Conservation (phyloP, 2,329 filamentous ascomycete species). For the Ophiostoma pallidulum region DNA sequence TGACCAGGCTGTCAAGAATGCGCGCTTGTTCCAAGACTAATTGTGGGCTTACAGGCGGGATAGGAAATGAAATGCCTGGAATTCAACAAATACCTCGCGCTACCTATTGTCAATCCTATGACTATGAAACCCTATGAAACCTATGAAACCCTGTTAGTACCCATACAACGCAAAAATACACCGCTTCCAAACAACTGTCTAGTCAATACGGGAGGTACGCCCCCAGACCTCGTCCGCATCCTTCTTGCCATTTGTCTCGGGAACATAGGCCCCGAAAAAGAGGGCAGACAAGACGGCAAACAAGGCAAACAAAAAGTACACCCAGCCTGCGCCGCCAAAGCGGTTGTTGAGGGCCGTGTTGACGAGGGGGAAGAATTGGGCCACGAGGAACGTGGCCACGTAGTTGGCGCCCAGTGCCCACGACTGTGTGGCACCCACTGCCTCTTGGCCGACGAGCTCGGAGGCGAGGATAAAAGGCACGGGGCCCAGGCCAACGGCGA, state of each 20-base stretch:
- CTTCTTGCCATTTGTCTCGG: slow-evolving; percentile 80
- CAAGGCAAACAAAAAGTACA: slow-evolving; percentile 84
- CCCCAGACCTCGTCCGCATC: slow-evolving; percentile 90
- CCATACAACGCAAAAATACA: background rate
- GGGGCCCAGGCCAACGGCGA: slow-evolving; percentile 82
- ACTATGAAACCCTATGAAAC: background rate
- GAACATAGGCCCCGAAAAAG: slow-evolving; percentile 67
- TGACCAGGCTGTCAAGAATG: slow-evolving; percentile 42
- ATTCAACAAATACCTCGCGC: background rate
- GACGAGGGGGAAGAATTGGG: slow-evolving; percentile 87
- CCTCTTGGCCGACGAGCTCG: slow-evolving; percentile 82
- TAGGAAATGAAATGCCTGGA: background rate
- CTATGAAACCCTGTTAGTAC: no score
- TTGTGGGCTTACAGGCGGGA: background rate
- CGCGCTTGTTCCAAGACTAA: slow-evolving; percentile 27
- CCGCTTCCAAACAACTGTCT: slow-evolving; percentile 12
- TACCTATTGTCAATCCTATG: no score
- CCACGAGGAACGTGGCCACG: slow-evolving; percentile 81
- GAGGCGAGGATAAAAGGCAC: slow-evolving; percentile 91
- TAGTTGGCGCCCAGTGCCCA: slow-evolving; percentile 85
- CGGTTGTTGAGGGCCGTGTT: slow-evolving; percentile 59
- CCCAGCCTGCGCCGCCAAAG: slow-evolving; percentile 63
- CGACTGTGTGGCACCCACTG: slow-evolving; percentile 83
- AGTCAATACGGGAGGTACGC: slow-evolving; percentile 46
- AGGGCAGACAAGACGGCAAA: slow-evolving; percentile 58